Base-by-base conservation (phyloP, 768 basidiomycete species). In the Psilocybe cubensis region DNA sequence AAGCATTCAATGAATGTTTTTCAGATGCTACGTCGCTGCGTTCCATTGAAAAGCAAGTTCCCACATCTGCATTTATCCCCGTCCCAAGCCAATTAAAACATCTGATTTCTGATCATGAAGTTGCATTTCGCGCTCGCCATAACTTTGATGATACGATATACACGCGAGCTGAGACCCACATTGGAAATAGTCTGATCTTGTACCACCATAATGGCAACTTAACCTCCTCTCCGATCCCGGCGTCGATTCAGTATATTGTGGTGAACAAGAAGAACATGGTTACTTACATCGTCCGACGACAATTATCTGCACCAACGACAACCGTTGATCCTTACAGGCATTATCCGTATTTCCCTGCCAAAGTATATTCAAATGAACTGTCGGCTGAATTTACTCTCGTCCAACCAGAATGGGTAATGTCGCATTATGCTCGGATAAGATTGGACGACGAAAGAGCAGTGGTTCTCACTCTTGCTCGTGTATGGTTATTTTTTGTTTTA, bases 111-210 rank as follows among this genome's bases (percentile, higher is more conserved):
- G 57, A 33, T 41, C 27, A 9, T 9, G 44, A 52, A 38, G 52
- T 59, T 31, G 31, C 31, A 7, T 12, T 31, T 31, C 31, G 31
- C 11, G 68, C 66, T 8, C 50, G 57, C 25, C 51, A 60, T 53
- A 28, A 33, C 4, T 35, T 42, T 21, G 45, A 63, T 49, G 57
- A 58, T 2, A 20, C 60, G 25, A 38, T 63, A 21, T 69, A 54
- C 54, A 42, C 64, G 3, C 54, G 61, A 14, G 51, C 56, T 31
- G 57, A 47, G 5, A 66, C 60, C 7, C 66, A 67, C 52, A 40
- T 67, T 9, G 66, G 68, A 20, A 69, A 69, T 52, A 69, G 68
- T 49, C 63, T 69, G 3, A 51, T 67, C n/a, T 20, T 64, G 18
- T 69, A 58, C 38, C 57, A 65, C 57, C 62, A 62, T 8, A 48